Conservation (phyloP, 2,329 filamentous ascomycete genomes). For the Diaporthe humulicola region DNA sequence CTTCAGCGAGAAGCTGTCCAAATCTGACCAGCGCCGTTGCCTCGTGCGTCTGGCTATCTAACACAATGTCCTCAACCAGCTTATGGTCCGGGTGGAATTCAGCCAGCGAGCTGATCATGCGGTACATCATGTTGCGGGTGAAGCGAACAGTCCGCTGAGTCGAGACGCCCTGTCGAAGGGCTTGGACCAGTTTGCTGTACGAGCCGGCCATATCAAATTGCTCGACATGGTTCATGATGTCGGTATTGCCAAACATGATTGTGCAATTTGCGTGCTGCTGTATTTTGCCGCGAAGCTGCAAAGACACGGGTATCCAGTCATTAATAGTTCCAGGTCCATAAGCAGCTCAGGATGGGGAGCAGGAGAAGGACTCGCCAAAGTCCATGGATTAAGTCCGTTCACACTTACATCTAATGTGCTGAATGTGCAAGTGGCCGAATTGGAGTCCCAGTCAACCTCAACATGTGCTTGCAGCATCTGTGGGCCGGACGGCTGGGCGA, state of each 20-base stretch:
- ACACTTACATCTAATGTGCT: slow-evolving; percentile 64
- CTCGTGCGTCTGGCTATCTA: slow-evolving; percentile 60
- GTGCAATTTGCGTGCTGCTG: slow-evolving; percentile 75
- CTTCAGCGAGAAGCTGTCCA: background rate
- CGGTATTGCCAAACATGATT: slow-evolving; percentile 56
- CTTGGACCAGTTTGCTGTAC: slow-evolving; percentile 72
- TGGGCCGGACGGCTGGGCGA: slow-evolving; percentile 68
- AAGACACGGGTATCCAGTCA: background rate
- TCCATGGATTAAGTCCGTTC: rapidly evolving
- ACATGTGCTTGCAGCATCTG: slow-evolving; percentile 71
- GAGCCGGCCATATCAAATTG: slow-evolving; percentile 48
- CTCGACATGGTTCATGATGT: background rate
- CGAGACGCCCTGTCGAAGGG: slow-evolving; percentile 70
- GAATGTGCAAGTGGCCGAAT: slow-evolving; percentile 73
- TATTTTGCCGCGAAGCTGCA: slow-evolving; percentile 60
- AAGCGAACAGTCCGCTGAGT: slow-evolving; percentile 78
- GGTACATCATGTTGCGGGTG: slow-evolving; percentile 82
- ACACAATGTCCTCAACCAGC: slow-evolving; percentile 70
- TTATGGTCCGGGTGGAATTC: slow-evolving; percentile 67
- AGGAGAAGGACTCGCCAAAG: background rate
- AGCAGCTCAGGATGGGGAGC: background rate
- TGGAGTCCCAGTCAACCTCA: slow-evolving; percentile 67
- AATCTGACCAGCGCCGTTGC: slow-evolving; percentile 58
- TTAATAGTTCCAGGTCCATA: too few relatives aligned
- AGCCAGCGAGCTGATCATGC: slow-evolving; percentile 70